These are phyloP conservation scores for Cyclotella atomus DNA, from an alignment of 108 stramenopile genomes.

Conservation along the genomic window DNA sequence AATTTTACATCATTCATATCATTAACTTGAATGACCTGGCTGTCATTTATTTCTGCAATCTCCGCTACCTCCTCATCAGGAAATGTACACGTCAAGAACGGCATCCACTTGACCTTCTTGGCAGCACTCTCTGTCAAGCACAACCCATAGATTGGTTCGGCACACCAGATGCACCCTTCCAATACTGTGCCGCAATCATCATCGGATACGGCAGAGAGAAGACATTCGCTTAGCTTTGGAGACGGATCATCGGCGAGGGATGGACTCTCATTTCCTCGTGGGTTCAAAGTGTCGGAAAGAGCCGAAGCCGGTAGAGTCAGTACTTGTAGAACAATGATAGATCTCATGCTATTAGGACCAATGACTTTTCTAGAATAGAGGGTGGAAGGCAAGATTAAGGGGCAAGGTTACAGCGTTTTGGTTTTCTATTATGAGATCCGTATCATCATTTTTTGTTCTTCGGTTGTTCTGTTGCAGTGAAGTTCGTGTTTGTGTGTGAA, in stretches of 20 bases:
- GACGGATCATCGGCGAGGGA: background rate
- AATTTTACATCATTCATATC: background rate
- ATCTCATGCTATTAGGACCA: too few relatives aligned
- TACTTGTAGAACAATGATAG: background rate
- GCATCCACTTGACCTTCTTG: slow-evolving; percentile 31
- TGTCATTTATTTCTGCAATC: background rate
- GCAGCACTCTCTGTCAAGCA: slow-evolving; percentile 34
- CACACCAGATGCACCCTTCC: slow-evolving; percentile 39
- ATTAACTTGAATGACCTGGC: background rate
- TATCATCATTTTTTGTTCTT: too few relatives aligned
- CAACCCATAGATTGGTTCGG: slow-evolving; percentile 37
- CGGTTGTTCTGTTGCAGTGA: too few relatives aligned
- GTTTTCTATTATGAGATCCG: too few relatives aligned
- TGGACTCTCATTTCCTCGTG: background rate
- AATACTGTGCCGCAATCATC: slow-evolving; percentile 27
- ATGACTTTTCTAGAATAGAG: too few relatives aligned
- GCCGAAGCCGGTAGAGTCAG: background rate
- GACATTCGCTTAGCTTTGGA: slow-evolving; percentile 28
- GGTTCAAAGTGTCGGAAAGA: background rate
- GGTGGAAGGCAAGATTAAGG: too few relatives aligned
- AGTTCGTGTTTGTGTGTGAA: too few relatives aligned
- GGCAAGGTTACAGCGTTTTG: too few relatives aligned
- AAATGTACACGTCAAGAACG: slow-evolving; percentile 27
- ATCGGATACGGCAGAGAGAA: slow-evolving; percentile 25
- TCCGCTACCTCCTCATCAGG: background rate